phyloP scores from a whole-genome alignment of 202 grass and related monocot species.

The Setaria italica region DNA sequence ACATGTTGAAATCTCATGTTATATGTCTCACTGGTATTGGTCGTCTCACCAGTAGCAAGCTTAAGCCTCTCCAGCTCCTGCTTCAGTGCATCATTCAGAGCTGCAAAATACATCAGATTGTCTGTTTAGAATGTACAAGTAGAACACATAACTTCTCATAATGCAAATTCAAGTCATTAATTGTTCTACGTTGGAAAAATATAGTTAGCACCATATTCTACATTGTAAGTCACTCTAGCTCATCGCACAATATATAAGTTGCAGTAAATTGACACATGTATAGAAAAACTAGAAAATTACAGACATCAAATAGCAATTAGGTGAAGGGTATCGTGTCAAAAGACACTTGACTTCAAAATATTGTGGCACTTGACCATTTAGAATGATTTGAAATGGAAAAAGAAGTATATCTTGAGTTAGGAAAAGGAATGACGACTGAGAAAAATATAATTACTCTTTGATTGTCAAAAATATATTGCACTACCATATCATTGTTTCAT shows the following conservation, averaged over 20 bases:
- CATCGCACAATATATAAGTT: not conserved
- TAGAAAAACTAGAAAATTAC: slow-evolving; percentile 40
- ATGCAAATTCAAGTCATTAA: slow-evolving; percentile 21
- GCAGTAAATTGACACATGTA: not conserved
- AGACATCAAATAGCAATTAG: slow-evolving; percentile 17
- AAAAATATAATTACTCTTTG: slow-evolving; percentile 13
- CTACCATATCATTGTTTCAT: not conserved
- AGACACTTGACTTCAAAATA: slow-evolving; percentile 26
- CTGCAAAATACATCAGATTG: slow-evolving; percentile 55
- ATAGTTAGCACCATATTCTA: slow-evolving; percentile 5
- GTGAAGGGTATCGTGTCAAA: not conserved
- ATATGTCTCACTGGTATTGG: slow-evolving; percentile 67
- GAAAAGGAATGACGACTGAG: not conserved
- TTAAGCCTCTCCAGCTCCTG: slow-evolving; percentile 97
- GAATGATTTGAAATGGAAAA: slow-evolving; percentile 22
- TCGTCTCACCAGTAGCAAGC: slow-evolving; percentile 83
- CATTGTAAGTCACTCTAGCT: not conserved
- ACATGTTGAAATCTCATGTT: slow-evolving; percentile 81
- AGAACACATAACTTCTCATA: slow-evolving; percentile 1
- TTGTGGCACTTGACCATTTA: slow-evolving; percentile 1
- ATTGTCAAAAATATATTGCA: not conserved
- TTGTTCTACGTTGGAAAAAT: slow-evolving; percentile 12
- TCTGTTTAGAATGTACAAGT: slow-evolving; percentile 7
- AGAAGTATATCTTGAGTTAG: not conserved
- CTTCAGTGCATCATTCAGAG: slow-evolving; percentile 91